Percentiles rank a stretch among this genome's conserved stretches.
Evolutionary conservation across 148 eudicot species (phyloP).

Genomic region (Gaultheria prostrata): DNA sequence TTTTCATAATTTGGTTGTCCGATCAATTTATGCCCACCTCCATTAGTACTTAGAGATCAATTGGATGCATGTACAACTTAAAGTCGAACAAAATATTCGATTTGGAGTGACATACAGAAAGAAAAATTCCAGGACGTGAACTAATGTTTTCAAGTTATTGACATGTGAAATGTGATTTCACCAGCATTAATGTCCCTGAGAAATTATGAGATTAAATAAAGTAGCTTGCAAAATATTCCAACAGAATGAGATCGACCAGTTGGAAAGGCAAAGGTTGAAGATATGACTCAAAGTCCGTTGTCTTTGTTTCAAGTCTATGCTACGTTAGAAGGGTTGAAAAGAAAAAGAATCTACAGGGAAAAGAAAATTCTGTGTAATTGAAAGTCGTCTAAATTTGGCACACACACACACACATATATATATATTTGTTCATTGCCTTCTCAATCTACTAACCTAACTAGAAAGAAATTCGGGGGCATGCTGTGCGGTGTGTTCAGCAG

Average conservation of each 20-base stretch:
- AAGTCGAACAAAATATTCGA: no score
- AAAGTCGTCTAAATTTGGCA: no score
- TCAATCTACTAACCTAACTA: no score
- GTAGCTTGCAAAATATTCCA: neutral
- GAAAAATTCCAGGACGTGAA: neutral
- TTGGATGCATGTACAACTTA: no score
- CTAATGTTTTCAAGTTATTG: neutral
- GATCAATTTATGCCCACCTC: no score
- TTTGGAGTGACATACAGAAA: no score
- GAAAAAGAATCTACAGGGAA: neutral
- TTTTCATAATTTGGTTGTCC: no score
- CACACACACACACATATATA: no score
- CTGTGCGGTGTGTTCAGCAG: no score
- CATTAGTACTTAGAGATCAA: no score
- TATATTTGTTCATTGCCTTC: no score
- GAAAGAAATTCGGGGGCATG: no score
- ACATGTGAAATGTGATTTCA: neutral
- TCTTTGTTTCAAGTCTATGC: neutral
- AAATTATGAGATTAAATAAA: conserved; percentile 1
- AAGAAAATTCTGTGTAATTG: neutral
- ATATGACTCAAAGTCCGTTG: neutral
- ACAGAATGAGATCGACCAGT: neutral
- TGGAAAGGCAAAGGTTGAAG: neutral
- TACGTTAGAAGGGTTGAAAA: neutral
- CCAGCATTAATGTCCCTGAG: neutral